Evolutionary conservation across 2,329 filamentous ascomycete species (phyloP).

Genomic region (Cladosporium sp.): DNA sequence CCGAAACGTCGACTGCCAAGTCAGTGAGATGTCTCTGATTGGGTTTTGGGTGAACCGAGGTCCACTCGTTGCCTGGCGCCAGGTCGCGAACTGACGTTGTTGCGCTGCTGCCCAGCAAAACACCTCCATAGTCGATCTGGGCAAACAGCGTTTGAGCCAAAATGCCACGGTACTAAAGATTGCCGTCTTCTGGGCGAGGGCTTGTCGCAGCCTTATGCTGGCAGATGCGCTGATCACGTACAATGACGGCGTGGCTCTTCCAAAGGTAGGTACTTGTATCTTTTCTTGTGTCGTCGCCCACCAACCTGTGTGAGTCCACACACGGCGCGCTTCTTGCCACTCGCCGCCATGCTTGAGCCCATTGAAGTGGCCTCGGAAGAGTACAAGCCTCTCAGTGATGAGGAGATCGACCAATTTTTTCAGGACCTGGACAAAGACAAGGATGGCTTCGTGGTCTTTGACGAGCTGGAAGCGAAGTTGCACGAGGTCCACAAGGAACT

Average conservation of each 20-base stretch:
- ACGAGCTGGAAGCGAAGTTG: slow-evolving; percentile 50
- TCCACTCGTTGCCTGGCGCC: too few species aligned
- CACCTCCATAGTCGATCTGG: neutral
- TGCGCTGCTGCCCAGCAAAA: neutral
- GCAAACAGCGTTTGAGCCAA: neutral
- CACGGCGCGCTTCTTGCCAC: neutral
- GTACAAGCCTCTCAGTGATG: slow-evolving; percentile 34
- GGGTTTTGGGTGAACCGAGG: neutral
- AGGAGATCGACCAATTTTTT: slow-evolving; percentile 50
- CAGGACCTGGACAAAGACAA: slow-evolving; percentile 49
- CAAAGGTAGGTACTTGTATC: neutral
- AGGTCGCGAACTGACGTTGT: neutral
- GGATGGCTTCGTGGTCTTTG: slow-evolving; percentile 50
- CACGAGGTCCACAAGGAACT: slow-evolving; percentile 51
- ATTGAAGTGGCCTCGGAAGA: slow-evolving; percentile 19
- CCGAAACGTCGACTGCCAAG: neutral
- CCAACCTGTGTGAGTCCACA: neutral
- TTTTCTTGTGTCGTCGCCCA: neutral
- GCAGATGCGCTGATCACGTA: neutral
- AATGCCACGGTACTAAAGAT: neutral
- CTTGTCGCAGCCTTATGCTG: neutral
- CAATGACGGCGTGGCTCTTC: slow-evolving; percentile 5
- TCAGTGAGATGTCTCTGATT: neutral
- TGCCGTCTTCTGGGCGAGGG: neutral
- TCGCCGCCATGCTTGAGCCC: slow-evolving; percentile 5